Percentiles rank a stretch among this genome's conserved stretches.
phyloP scores from a whole-genome alignment of 2,329 filamentous ascomycete species.

The Cordyceps cicadae region DNA sequence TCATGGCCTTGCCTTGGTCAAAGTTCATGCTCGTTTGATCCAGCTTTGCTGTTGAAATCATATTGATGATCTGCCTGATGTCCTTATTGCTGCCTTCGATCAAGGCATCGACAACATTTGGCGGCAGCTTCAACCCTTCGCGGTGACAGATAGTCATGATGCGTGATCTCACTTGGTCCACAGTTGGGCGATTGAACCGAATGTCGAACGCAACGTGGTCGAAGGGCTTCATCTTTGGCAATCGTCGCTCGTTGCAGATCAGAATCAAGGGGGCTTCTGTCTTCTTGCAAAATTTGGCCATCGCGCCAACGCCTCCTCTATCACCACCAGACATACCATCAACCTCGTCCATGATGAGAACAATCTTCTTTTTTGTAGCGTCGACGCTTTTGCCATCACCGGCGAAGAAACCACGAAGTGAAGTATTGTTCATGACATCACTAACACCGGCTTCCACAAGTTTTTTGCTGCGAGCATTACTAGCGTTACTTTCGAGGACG shows the following conservation, averaged over 20 bases:
- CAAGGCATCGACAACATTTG: slow-evolving; percentile 77
- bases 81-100: slow-evolving; percentile 95
- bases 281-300: slow-evolving; percentile 92
- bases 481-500: slow-evolving; percentile 89
- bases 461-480: slow-evolving; percentile 92
- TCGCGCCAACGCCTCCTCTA: slow-evolving; percentile 85
- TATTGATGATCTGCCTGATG: slow-evolving; percentile 97
- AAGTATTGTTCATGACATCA: slow-evolving; percentile 89
- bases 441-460: slow-evolving; percentile 81
- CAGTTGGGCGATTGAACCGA: slow-evolving; percentile 79
- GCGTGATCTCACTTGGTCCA: slow-evolving; percentile 82
- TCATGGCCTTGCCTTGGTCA: slow-evolving; percentile 85
- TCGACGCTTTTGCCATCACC: slow-evolving; percentile 76
- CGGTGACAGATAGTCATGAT: slow-evolving; percentile 93
- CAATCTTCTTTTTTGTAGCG: slow-evolving; percentile 77
- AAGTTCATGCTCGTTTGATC: slow-evolving; percentile 74
- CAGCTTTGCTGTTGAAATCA: slow-evolving; percentile 89
- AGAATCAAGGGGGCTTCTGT: slow-evolving; percentile 90
- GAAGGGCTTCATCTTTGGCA: slow-evolving; percentile 98
- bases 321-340: slow-evolving; percentile 98
- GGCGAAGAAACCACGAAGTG: slow-evolving; percentile 83
- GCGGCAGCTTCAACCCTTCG: slow-evolving; percentile 78
- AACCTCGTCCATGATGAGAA: slow-evolving; percentile 97
- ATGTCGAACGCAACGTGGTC: slow-evolving; percentile 78
- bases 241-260: slow-evolving; percentile 89